Percentiles rank a stretch among this genome's conserved stretches.
phyloP scores from a whole-genome alignment of 371 early-diverging fungal genomes.

The Mucor lusitanicus region DNA sequence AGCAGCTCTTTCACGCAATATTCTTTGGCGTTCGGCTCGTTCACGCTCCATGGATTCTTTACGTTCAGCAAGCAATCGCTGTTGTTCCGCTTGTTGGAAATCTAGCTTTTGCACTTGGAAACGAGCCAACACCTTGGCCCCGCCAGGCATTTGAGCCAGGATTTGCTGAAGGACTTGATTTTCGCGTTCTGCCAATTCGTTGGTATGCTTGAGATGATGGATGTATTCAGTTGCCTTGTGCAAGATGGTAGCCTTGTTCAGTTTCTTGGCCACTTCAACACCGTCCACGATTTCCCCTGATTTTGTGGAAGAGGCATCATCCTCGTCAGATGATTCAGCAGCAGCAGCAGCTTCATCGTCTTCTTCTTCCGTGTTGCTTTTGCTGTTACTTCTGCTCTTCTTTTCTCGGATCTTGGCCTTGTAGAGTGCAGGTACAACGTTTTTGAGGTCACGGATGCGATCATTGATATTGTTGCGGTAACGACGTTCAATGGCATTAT shows the following conservation, averaged over 20 bases:
- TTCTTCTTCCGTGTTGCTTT: conserved; percentile 21
- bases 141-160: conserved; percentile 56
- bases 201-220: conserved; percentile 61
- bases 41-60: conserved; percentile 27
- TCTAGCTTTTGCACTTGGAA: conserved; percentile 30
- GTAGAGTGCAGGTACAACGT: conserved; percentile 79
- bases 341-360: conserved; percentile 32
- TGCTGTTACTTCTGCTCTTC: background rate
- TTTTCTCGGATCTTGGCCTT: conserved; percentile 43
- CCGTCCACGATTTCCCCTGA: conserved; percentile 59
- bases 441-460: conserved; percentile 79
- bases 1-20: conserved; percentile 32
- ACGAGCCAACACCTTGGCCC: conserved; percentile 32
- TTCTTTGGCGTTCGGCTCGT: conserved; percentile 21
- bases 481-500: conserved; percentile 88
- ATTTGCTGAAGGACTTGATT: conserved; percentile 50
- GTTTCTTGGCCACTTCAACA: conserved; percentile 67
- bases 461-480: conserved; percentile 93
- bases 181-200: conserved; percentile 51
- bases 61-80: conserved; percentile 27
- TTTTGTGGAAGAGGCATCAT: conserved; percentile 15
- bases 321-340: conserved; percentile 48
- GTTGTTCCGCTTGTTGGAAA: conserved; percentile 20
- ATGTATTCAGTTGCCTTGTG: conserved; percentile 87
- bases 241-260: conserved; percentile 88